Base-by-base conservation (phyloP, 441 rosid genomes). In the Corymbia citriodora region DNA sequence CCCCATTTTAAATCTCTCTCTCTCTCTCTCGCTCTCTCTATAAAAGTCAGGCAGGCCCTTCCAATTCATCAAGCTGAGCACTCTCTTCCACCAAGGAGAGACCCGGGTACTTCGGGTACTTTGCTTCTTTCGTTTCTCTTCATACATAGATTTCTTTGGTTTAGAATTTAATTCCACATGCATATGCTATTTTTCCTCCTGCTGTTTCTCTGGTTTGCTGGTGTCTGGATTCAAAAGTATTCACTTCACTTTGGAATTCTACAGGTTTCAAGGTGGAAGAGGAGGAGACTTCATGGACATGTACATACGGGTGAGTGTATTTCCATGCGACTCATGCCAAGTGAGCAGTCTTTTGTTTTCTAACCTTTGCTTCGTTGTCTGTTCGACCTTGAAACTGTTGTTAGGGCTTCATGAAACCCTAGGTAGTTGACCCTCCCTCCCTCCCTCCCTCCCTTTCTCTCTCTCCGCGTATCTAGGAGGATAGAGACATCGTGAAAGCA, bases 301-400 rank as follows among this genome's bases (percentile, higher is more conserved):
- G 29, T 29, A 23, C n/a, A 21, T 27, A 17, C 57, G 82, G 89
- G 82, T 65, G 82, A 65, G 83, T 33, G 89, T 70, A 88, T 40
- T 48, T 88, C 89, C 57, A 27, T 88, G 89, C 52, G 52, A 88
- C 49, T 54, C 89, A 48, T 88, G 89, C 55, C 89, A 48, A 88
- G 89, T 88, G 74, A 88, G 4, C 82, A 88, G 89, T 88, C 89
- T 88, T 88, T 88, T 50, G 52, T 63, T 40, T 50, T 61, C 18
- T 70, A 65, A 88, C 89, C 89, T 88, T 61, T 88, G 82, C 89
- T 88, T 88, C 89, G 89, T 88, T 88, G 89, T 88, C 89, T 88
- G 89, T 88, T 88, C 89, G 89, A 65, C 89, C 89, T 65, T 88
- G 89, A 65, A 61, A 55, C 70, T 65, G 48, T 45, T 33, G 40